Evolutionary conservation across 805 yeast genomes (phyloP).

Genomic region (Myxozyma melibiosi): DNA sequence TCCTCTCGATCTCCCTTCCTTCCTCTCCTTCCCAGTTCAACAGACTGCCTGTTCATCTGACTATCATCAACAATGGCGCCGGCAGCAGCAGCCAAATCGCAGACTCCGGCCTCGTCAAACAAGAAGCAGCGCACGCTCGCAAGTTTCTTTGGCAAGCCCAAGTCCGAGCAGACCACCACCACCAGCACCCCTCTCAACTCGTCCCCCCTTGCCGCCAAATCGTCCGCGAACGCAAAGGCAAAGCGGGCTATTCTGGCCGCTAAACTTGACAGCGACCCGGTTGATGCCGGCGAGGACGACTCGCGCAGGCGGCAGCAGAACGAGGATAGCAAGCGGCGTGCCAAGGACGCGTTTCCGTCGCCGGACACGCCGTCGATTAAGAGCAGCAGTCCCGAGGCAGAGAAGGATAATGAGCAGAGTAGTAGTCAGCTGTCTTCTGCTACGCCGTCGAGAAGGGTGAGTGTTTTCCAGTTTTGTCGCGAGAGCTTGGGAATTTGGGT

Average conservation of each 20-base stretch:
- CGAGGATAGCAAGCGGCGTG: not conserved
- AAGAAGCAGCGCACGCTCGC: constrained; percentile 32
- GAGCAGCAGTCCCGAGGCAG: not conserved
- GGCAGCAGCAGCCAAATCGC: constrained; percentile 2
- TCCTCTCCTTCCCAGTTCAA: not conserved
- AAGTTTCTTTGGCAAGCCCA: constrained; percentile 24
- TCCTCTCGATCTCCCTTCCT: not conserved
- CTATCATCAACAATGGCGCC: too few relatives aligned
- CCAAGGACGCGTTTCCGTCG: constrained; percentile 17
- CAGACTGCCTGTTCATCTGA: too few relatives aligned
- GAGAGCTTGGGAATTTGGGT: too few relatives aligned
- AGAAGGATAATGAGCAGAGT: constrained; percentile 1
- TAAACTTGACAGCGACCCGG: constrained; percentile 30
- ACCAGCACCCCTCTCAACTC: not conserved
- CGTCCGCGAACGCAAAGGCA: not conserved
- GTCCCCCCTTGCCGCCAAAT: not conserved
- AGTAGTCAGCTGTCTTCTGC: constrained; percentile 13
- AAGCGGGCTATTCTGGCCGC: constrained; percentile 5
- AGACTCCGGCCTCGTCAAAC: constrained; percentile 5
- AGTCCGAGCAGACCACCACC: constrained; percentile 2
- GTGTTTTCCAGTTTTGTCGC: not conserved
- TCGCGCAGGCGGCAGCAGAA: not conserved
- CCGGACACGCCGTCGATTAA: constrained; percentile 16
- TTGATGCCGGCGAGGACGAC: not conserved
- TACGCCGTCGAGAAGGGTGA: constrained; percentile 22